These are phyloP conservation scores for Jaltomata sinuosa DNA, from an alignment of 257 asterid species.

Conservation along the genomic window DNA sequence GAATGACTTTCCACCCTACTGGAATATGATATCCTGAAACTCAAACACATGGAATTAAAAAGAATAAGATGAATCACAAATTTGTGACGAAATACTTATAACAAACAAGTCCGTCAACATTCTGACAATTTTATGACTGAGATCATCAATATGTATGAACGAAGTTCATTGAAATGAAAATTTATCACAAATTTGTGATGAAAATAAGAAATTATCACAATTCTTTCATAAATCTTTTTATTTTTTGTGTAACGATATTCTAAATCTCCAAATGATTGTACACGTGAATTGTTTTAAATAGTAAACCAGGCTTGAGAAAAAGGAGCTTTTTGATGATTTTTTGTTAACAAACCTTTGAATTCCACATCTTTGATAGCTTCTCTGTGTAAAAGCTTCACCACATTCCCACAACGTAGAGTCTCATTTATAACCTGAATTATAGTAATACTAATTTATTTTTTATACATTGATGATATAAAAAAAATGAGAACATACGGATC, in stretches of 20 bases:
- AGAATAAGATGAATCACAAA: neutral
- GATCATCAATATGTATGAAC: too few relatives aligned
- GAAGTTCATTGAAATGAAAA: too few relatives aligned
- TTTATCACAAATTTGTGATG: too few relatives aligned
- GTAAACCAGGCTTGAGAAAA: too few relatives aligned
- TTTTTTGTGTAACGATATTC: too few relatives aligned
- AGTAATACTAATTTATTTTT: neutral
- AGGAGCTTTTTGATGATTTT: neutral
- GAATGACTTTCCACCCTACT: slow-evolving; percentile 72
- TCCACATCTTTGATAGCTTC: slow-evolving; percentile 52
- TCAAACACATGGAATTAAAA: neutral
- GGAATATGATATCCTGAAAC: slow-evolving; percentile 53
- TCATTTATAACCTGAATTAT: slow-evolving; percentile 49
- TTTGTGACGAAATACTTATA: too few relatives aligned
- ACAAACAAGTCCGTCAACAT: too few relatives aligned
- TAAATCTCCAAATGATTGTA: too few relatives aligned
- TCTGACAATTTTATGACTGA: too few relatives aligned
- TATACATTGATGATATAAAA: neutral
- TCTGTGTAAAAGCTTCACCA: slow-evolving; percentile 71
- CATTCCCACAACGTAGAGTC: slow-evolving; percentile 70
- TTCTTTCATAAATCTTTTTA: too few relatives aligned
- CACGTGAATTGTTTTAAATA: too few relatives aligned
- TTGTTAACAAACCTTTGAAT: slow-evolving; percentile 40
- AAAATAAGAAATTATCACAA: too few relatives aligned
- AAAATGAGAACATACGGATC: neutral